Evolutionary conservation across 148 eudicot species (phyloP).

Genomic region (Diospyros kaki): DNA sequence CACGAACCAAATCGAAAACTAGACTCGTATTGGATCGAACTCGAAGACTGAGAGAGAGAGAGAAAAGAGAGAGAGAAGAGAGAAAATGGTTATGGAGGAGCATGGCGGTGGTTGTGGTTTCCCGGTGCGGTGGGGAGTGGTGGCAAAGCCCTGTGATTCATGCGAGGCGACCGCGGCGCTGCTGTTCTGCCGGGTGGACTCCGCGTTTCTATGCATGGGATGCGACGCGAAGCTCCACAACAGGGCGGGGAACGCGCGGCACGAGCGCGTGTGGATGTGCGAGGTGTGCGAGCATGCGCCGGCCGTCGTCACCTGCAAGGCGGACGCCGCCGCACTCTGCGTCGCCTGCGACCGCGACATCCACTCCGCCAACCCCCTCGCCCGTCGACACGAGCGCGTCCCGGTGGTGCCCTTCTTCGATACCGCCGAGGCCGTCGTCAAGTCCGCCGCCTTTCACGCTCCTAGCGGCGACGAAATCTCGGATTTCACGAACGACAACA

Average conservation of each 20-base stretch:
- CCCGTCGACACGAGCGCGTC: slow-evolving; percentile 57
- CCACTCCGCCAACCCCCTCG: slow-evolving; percentile 63
- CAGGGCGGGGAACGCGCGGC: slow-evolving; percentile 35
- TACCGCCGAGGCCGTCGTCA: slow-evolving; percentile 13
- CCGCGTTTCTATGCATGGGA: slow-evolving; percentile 55
- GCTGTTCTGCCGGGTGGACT: slow-evolving; percentile 67
- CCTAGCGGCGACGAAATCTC: neutral
- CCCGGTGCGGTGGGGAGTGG: slow-evolving; percentile 30
- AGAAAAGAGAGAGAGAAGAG: slow-evolving; percentile 5
- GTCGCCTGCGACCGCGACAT: slow-evolving; percentile 56
- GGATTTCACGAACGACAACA: slow-evolving; percentile 17
- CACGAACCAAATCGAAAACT: neutral
- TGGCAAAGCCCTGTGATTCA: slow-evolving; percentile 57
- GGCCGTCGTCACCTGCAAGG: slow-evolving; percentile 56
- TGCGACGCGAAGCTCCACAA: slow-evolving; percentile 66
- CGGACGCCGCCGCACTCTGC: slow-evolving; percentile 63
- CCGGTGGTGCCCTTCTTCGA: slow-evolving; percentile 47
- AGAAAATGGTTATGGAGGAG: neutral
- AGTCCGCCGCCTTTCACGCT: slow-evolving; percentile 12
- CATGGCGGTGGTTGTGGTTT: slow-evolving; percentile 14
- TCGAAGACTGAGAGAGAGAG: neutral
- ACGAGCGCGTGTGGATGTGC: slow-evolving; percentile 58
- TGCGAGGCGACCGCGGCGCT: slow-evolving; percentile 52
- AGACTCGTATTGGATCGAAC: neutral
- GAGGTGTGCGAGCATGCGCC: slow-evolving; percentile 68